phyloP scores from a whole-genome alignment of 2,329 filamentous ascomycete species.

The Coniochaeta ligniaria region DNA sequence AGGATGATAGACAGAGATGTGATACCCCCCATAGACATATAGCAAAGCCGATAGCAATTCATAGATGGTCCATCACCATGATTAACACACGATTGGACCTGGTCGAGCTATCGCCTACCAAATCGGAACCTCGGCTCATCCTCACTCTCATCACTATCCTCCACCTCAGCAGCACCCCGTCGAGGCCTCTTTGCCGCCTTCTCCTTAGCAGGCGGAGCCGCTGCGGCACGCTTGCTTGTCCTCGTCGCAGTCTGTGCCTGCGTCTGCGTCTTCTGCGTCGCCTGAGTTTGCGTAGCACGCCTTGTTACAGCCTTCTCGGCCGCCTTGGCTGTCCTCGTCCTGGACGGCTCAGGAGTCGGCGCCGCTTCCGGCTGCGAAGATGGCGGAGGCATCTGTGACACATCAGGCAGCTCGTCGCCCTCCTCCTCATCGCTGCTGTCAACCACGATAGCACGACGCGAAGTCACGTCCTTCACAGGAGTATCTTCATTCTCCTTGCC shows the following conservation, averaged over 20 bases:
- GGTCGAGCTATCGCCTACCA: constrained; percentile 32
- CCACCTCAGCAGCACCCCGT: constrained; percentile 13
- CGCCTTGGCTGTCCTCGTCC: constrained; percentile 23
- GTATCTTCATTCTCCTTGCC: constrained; percentile 9
- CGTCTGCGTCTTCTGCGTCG: constrained; percentile 10
- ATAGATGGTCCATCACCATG: not conserved
- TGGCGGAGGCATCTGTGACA: constrained; percentile 7
- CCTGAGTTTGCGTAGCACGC: constrained; percentile 4
- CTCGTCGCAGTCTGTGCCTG: constrained; percentile 15
- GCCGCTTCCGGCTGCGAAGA: constrained; percentile 11
- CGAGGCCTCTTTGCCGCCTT: constrained; percentile 27
- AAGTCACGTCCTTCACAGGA: not conserved
- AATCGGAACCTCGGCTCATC: constrained; percentile 50
- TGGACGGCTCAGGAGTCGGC: constrained; percentile 11
- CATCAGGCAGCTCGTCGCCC: constrained; percentile 5
- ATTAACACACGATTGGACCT: not conserved
- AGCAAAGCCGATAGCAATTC: not conserved
- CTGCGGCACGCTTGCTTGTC: constrained; percentile 22
- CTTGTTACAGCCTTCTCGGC: constrained; percentile 18
- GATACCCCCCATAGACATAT: not conserved
- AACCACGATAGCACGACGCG: constrained; percentile 17
- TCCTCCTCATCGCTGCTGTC: constrained; percentile 30
- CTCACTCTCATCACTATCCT: constrained; percentile 5
- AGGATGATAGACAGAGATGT: not conserved
- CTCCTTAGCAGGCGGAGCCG: constrained; percentile 24